Evolutionary conservation across 805 yeast genomes (phyloP).

Genomic region (Candida chauliodis): DNA sequence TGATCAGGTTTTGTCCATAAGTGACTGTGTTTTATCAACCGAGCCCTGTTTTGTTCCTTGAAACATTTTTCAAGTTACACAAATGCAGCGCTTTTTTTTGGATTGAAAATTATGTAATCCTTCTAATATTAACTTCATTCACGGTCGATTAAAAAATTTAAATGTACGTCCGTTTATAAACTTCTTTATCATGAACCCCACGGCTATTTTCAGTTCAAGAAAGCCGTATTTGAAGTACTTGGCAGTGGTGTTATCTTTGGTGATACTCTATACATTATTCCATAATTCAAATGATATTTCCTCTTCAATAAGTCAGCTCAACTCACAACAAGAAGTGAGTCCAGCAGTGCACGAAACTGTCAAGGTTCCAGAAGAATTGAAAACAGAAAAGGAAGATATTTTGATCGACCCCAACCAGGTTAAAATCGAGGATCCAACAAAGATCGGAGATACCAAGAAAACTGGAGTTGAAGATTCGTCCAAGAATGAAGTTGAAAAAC

Average conservation of each 20-base stretch:
- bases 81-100: too few species aligned
- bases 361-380: constrained; percentile 4
- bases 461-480: not conserved
- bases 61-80: too few species aligned
- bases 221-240: constrained; percentile 5
- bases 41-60: too few species aligned
- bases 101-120: not conserved
- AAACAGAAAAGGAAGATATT: not conserved
- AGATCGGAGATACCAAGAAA: too few species aligned
- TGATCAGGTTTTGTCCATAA: too few species aligned
- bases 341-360: not conserved
- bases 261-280: not conserved
- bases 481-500: not conserved
- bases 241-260: constrained; percentile 1
- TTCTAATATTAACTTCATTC: not conserved
- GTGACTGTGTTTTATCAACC: too few species aligned
- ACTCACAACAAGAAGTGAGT: not conserved
- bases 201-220: not conserved
- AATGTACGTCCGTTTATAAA: not conserved
- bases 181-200: not conserved
- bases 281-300: constrained; percentile 1
- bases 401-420: constrained; percentile 3
- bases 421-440: constrained; percentile 1
- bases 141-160: not conserved
- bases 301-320: not conserved